These are phyloP conservation scores for Exophiala sideris DNA, from an alignment of 2,329 filamentous ascomycete species.

Conservation along the genomic window DNA sequence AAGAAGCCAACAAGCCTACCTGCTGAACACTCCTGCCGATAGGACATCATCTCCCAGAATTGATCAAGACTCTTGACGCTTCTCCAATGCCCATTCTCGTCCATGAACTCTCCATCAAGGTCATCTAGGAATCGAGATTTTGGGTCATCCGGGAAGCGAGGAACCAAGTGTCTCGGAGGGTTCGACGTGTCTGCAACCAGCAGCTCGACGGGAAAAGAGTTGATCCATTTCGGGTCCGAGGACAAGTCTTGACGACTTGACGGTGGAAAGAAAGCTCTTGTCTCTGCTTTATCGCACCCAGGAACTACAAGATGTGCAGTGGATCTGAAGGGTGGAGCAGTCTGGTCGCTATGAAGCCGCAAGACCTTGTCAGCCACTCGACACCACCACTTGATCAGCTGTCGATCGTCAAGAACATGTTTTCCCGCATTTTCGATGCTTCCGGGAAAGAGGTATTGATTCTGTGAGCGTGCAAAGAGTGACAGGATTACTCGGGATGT, in stretches of 20 bases:
- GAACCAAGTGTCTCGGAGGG: conserved; percentile 78
- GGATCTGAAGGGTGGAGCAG: conserved; percentile 39
- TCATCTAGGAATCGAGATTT: conserved; percentile 88
- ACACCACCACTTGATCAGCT: conserved; percentile 95
- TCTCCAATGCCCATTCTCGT: conserved; percentile 68
- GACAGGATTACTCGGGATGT: conserved; percentile 71
- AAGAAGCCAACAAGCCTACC: conserved; percentile 90
- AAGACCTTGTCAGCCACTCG: conserved; percentile 76
- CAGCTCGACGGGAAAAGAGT: conserved; percentile 65
- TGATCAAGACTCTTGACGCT: conserved; percentile 79
- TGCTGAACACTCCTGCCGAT: conserved; percentile 89
- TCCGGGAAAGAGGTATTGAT: conserved; percentile 91
- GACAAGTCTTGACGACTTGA: conserved; percentile 40
- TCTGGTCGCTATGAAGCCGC: conserved; percentile 27
- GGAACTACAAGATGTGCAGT: conserved; percentile 84
- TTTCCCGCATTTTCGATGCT: conserved; percentile 82
- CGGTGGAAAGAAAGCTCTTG: conserved; percentile 70
- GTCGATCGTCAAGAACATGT: conserved; percentile 86
- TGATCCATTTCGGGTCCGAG: conserved; percentile 46
- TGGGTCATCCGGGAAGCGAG: conserved; percentile 90
- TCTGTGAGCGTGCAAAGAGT: conserved; percentile 86
- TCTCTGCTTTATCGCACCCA: conserved; percentile 78
- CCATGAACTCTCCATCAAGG: conserved; percentile 75
- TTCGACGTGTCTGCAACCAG: conserved; percentile 62
- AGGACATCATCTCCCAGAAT: conserved; percentile 99